Conservation (phyloP, 2,329 filamentous ascomycete species). For the Zymoseptoria pseudotritici region DNA sequence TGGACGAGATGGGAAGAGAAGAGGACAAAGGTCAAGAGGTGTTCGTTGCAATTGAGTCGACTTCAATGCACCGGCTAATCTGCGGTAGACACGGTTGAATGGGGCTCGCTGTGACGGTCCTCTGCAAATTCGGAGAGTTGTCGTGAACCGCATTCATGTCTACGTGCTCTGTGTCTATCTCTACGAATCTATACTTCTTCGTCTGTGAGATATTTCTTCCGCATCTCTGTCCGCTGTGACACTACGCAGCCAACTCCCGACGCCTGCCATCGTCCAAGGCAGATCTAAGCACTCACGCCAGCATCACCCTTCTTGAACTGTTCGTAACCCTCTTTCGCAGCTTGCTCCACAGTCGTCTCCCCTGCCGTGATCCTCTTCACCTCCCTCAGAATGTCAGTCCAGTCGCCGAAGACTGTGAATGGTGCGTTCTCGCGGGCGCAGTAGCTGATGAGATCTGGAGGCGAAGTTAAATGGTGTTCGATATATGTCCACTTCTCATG, state of each 20-base stretch:
- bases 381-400: slow-evolving; percentile 67
- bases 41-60: too few species aligned
- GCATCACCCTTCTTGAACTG: slow-evolving; percentile 41
- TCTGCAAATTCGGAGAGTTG: too few species aligned
- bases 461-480: neutral
- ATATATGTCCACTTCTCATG: neutral
- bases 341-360: slow-evolving; percentile 61
- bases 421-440: slow-evolving; percentile 78
- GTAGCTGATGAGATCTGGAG: slow-evolving; percentile 72
- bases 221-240: neutral
- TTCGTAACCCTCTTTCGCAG: slow-evolving; percentile 50
- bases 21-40: too few species aligned
- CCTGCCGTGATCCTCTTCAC: slow-evolving; percentile 72
- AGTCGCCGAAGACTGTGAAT: slow-evolving; percentile 81
- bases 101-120: neutral
- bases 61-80: neutral
- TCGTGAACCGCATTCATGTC: neutral
- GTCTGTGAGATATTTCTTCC: neutral
- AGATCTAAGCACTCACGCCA: slow-evolving; percentile 20
- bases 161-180: neutral
- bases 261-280: neutral
- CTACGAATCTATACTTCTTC: neutral
- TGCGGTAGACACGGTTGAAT: neutral
- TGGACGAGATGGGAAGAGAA: too few species aligned
- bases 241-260: neutral